Conservation (phyloP, 2,329 filamentous ascomycete species). For the Sporothrix pseudoabietina region DNA sequence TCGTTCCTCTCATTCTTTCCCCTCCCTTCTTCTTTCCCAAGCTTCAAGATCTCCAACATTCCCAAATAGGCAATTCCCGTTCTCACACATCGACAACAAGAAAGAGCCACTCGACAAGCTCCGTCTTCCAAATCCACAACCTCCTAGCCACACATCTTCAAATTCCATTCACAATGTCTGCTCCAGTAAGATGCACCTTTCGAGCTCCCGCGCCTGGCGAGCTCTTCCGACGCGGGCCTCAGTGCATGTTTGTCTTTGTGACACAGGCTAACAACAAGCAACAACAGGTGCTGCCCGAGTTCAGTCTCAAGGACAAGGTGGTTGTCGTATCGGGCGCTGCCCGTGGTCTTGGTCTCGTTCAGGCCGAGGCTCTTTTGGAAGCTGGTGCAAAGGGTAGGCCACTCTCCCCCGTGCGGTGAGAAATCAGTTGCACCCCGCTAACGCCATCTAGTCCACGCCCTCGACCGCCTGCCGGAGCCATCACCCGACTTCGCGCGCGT, state of each 20-base stretch:
- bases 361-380: slow-evolving; percentile 77
- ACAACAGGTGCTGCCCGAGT: slow-evolving; percentile 62
- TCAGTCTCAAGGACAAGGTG: slow-evolving; percentile 72
- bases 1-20: not conserved
- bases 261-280: slow-evolving; percentile 4
- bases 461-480: slow-evolving; percentile 64
- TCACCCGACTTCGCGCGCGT: slow-evolving; percentile 63
- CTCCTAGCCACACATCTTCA: not conserved
- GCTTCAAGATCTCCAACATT: slow-evolving; percentile 1
- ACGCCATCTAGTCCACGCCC: slow-evolving; percentile 52
- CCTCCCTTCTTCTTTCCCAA: not conserved
- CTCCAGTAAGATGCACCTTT: not conserved
- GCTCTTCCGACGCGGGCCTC: not conserved
- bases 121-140: not conserved
- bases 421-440: not conserved
- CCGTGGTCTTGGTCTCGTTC: slow-evolving; percentile 74
- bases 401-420: slow-evolving; percentile 40
- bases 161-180: slow-evolving; percentile 17
- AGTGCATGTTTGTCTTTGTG: not conserved
- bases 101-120: not conserved
- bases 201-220: not conserved
- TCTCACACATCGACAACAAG: not conserved
- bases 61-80: not conserved
- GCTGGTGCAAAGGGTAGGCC: slow-evolving; percentile 63
- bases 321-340: slow-evolving; percentile 76